Base-by-base conservation (phyloP, 2,329 filamentous ascomycete genomes). In the Alternaria gaisen region DNA sequence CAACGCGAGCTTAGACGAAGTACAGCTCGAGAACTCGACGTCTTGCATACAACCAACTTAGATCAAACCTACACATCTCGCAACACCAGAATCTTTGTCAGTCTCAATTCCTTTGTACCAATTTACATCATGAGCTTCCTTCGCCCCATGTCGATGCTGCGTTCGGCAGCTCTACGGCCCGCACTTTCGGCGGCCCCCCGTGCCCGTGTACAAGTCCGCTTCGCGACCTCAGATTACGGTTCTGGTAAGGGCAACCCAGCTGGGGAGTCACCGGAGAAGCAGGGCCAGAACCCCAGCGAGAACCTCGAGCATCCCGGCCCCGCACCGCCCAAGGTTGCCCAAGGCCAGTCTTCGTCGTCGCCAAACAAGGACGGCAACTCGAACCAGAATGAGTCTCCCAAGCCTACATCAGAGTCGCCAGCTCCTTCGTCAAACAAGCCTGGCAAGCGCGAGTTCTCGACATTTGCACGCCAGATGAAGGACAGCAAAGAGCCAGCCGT, bases 221-320 rank as follows among this genome's bases (percentile, higher is more conserved):
- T 77, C 61, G 79, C 79, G 26, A 70, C 68, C 22, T 65, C 71
- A 59, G 81, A 80, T 72, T 83, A 83, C 65, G 81, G 81, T 66
- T 78, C 74, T 24, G 80, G 79, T 55, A 66, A 74, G 8, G 80
- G 80, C 63, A 78, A 80, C 51, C 80, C 80, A 30, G 74, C 64
- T n/a, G 79, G 78, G 59, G 80, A 82, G 67, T 78, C 79, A n/a
- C 80, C 80, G 1, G 72, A 82, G 68, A 63, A 79, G 50, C 80
- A 81, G 63, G 79, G 80, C 65, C 63, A 77, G 42, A 80, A 78
- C 63, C 70, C 68, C 4, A 77, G 76, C 14, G 78, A 77, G 56
- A 67, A 79, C 62, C 64, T 79, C 30, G 81, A 83, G 71, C 81
- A 83, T 60, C 81, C 81, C 2, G 81, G 81, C 6, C 80, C 81